phyloP scores from a whole-genome alignment of 208 protist species.

The Acanthamoeba castellanii region DNA sequence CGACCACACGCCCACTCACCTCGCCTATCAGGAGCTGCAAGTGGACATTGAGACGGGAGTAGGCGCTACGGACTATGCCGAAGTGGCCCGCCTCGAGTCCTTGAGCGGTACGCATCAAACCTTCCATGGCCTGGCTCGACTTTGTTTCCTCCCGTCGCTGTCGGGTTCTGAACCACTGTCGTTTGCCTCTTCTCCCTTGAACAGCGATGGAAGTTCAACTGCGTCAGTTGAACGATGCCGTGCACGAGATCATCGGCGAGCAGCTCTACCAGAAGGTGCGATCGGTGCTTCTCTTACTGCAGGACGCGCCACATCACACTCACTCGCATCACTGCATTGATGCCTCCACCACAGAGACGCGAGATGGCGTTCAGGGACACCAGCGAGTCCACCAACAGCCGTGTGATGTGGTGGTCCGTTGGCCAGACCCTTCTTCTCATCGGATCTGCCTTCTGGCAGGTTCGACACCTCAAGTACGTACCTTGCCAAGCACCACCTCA shows the following conservation, averaged over 20 bases:
- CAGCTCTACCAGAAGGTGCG: slow-evolving; percentile 86
- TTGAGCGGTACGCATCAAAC: slow-evolving; percentile 69
- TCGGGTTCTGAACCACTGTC: neutral
- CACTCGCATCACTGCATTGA: neutral
- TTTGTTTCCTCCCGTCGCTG: neutral
- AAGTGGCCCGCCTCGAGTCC: slow-evolving; percentile 83
- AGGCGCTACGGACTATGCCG: slow-evolving; percentile 86
- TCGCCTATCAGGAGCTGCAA: slow-evolving; percentile 79
- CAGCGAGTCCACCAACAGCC: slow-evolving; percentile 80
- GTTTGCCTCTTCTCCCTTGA: neutral
- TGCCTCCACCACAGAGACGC: slow-evolving; percentile 18
- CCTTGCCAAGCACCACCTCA: neutral
- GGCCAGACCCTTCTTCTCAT: slow-evolving; percentile 78
- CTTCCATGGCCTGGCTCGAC: neutral
- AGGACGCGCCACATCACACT: neutral
- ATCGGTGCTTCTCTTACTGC: neutral
- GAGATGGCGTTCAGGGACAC: slow-evolving; percentile 78
- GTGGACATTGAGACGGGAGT: slow-evolving; percentile 85
- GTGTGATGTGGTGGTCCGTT: slow-evolving; percentile 87
- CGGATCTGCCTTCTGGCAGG: slow-evolving; percentile 81
- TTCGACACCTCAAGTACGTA: slow-evolving; percentile 81
- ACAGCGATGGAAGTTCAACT: slow-evolving; percentile 83
- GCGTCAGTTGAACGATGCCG: slow-evolving; percentile 84
- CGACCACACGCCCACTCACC: neutral
- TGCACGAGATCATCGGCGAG: slow-evolving; percentile 86